Percentiles rank a stretch among this genome's conserved stretches.
These are phyloP conservation scores for Rostrohypoxylon terebratum DNA, from an alignment of 495 filamentous ascomycete genomes.

Conservation along the genomic window DNA sequence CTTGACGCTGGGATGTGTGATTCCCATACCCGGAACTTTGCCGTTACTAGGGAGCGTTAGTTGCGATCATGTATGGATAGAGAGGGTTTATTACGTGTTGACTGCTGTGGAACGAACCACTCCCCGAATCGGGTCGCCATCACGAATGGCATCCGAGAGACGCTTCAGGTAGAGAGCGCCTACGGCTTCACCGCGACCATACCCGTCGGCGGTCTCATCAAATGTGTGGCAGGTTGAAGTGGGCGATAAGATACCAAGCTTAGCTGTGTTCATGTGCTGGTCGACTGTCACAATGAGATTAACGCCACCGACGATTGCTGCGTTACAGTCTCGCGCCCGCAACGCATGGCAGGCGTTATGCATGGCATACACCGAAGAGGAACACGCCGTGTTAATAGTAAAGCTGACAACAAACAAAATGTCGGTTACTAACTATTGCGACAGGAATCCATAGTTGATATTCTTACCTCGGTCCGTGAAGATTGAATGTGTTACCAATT, in stretches of 20 bases:
- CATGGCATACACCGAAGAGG: slow-evolving; percentile 63
- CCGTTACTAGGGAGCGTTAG: neutral
- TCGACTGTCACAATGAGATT: slow-evolving; percentile 55
- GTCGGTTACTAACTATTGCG: neutral
- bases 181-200: slow-evolving; percentile 70
- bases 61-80: too few relatives aligned
- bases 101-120: slow-evolving; percentile 67
- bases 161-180: slow-evolving; percentile 68
- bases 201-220: slow-evolving; percentile 71
- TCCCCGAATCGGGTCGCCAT: slow-evolving; percentile 68
- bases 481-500: slow-evolving; percentile 63
- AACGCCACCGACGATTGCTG: slow-evolving; percentile 53
- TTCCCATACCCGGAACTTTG: slow-evolving; percentile 48
- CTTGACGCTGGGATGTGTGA: slow-evolving; percentile 66
- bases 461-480: slow-evolving; percentile 56
- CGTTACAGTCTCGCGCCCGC: slow-evolving; percentile 49
- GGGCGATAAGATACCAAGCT: slow-evolving; percentile 58
- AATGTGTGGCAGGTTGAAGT: slow-evolving; percentile 60
- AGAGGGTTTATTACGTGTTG: neutral
- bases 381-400: slow-evolving; percentile 64
- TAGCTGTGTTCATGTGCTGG: slow-evolving; percentile 54
- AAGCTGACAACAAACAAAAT: neutral
- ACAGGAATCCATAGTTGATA: neutral
- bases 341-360: slow-evolving; percentile 59
- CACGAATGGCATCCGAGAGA: slow-evolving; percentile 64